Evolutionary conservation across 371 early-diverging fungal species (phyloP).

Genomic region (Mortierella sp.): DNA sequence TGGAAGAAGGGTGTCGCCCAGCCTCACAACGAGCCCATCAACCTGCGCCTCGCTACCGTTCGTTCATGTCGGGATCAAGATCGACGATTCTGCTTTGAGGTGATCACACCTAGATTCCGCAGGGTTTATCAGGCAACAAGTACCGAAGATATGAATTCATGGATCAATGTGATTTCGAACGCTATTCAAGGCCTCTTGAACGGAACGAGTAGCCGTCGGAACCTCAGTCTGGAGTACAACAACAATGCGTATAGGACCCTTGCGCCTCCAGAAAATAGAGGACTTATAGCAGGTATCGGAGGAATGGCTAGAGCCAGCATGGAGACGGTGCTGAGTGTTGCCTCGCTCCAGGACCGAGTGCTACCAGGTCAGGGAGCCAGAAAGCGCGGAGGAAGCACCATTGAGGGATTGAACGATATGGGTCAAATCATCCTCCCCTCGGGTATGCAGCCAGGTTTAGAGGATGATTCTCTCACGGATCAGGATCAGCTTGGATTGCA

Average conservation of each 20-base stretch:
- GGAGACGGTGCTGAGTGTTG: constrained; percentile 31
- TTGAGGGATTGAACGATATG: constrained; percentile 33
- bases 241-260: constrained; percentile 3
- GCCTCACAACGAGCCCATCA: constrained; percentile 70
- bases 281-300: constrained; percentile 21
- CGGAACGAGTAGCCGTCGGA: constrained; percentile 60
- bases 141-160: constrained; percentile 71
- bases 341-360: constrained; percentile 21
- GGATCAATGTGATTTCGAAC: constrained; percentile 77
- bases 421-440: constrained; percentile 28
- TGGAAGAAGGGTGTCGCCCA: constrained; percentile 74
- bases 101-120: constrained; percentile 72
- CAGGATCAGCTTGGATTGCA: constrained; percentile 36
- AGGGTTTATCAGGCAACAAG: constrained; percentile 81
- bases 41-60: constrained; percentile 79
- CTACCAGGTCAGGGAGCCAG: constrained; percentile 28
- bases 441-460: neutral
- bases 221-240: constrained; percentile 19
- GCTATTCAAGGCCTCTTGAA: constrained; percentile 75
- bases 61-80: constrained; percentile 76
- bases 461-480: constrained; percentile 1
- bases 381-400: constrained; percentile 33
- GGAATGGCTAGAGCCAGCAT: constrained; percentile 30
- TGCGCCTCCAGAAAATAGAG: constrained; percentile 9
- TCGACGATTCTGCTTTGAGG: constrained; percentile 81